Evolutionary conservation across 2,329 filamentous ascomycete species (phyloP).

Genomic region (Aspergillus sp.): DNA sequence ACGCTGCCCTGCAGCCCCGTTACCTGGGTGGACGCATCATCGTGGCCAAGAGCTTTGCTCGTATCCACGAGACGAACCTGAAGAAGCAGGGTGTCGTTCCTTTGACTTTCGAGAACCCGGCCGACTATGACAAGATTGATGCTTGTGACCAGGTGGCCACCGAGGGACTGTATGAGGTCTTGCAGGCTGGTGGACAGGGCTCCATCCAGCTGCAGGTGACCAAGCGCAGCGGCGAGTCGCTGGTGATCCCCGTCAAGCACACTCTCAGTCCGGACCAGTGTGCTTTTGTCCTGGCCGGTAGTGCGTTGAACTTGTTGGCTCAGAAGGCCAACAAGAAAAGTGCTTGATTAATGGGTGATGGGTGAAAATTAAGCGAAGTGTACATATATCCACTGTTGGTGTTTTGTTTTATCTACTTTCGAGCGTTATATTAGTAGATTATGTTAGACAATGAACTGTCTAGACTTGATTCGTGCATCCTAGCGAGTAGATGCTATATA

Average conservation of each 20-base stretch:
- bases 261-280: constrained; percentile 88
- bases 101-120: constrained; percentile 83
- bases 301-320: constrained; percentile 86
- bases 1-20: constrained; percentile 86
- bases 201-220: constrained; percentile 24
- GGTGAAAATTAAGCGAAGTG: not conserved
- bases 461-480: not conserved
- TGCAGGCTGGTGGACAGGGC: constrained; percentile 47
- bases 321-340: constrained; percentile 31
- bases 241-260: constrained; percentile 77
- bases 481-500: not conserved
- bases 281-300: constrained; percentile 88
- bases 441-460: not conserved
- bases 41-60: constrained; percentile 81
- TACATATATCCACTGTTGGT: constrained; percentile 1
- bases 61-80: constrained; percentile 92
- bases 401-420: not conserved
- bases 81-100: constrained; percentile 98
- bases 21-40: constrained; percentile 85
- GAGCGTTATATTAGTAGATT: not conserved
- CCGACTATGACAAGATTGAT: constrained; percentile 80
- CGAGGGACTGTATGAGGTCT: constrained; percentile 78
- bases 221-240: constrained; percentile 58
- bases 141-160: constrained; percentile 84
- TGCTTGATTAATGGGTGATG: not conserved